Conservation (phyloP, 306 rosid species). For the Sicyos baderoa region DNA sequence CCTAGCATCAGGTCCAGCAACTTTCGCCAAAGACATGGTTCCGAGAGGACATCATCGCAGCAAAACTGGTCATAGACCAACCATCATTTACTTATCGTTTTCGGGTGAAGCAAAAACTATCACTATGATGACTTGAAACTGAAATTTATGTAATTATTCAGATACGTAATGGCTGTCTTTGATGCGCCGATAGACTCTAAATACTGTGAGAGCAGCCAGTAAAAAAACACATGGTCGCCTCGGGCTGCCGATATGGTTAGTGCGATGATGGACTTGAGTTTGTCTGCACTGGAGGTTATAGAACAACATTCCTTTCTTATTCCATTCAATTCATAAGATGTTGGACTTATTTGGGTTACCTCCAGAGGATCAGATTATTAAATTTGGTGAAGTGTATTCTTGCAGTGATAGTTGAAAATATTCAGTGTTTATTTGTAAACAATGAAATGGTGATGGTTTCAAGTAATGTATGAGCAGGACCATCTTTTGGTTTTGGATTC, state of each 20-base stretch:
- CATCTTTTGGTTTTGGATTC: slow-evolving; percentile 9
- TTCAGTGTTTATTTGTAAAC: slow-evolving; percentile 22
- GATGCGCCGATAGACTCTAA: slow-evolving; percentile 32
- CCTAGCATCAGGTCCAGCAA: slow-evolving; percentile 46
- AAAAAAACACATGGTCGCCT: slow-evolving; percentile 26
- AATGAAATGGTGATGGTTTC: slow-evolving; percentile 17
- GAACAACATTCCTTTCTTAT: slow-evolving; percentile 36
- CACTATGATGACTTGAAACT: slow-evolving; percentile 42
- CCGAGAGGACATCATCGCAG: slow-evolving; percentile 63
- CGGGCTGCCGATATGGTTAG: slow-evolving; percentile 44
- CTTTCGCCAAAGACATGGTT: slow-evolving; percentile 62
- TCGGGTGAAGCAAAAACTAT: slow-evolving; percentile 55
- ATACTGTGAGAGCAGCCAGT: slow-evolving; percentile 44
- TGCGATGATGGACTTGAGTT: slow-evolving; percentile 63
- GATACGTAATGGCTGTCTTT: slow-evolving; percentile 59
- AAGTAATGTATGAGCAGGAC: slow-evolving; percentile 13
- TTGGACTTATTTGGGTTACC: neutral
- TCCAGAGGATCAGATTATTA: slow-evolving; percentile 7
- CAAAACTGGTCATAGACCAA: slow-evolving; percentile 32
- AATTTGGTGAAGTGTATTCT: slow-evolving; percentile 20
- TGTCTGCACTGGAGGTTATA: slow-evolving; percentile 41
- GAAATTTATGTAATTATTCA: slow-evolving; percentile 46
- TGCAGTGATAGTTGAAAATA: slow-evolving; percentile 16
- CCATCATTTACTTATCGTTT: slow-evolving; percentile 4
- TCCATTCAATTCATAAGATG: slow-evolving; percentile 3